A percentile compares a stretch with the other conserved stretches of the same genome.
These are phyloP conservation scores for Castanea mollissima DNA, from an alignment of 306 rosid genomes.

Conservation along the genomic window DNA sequence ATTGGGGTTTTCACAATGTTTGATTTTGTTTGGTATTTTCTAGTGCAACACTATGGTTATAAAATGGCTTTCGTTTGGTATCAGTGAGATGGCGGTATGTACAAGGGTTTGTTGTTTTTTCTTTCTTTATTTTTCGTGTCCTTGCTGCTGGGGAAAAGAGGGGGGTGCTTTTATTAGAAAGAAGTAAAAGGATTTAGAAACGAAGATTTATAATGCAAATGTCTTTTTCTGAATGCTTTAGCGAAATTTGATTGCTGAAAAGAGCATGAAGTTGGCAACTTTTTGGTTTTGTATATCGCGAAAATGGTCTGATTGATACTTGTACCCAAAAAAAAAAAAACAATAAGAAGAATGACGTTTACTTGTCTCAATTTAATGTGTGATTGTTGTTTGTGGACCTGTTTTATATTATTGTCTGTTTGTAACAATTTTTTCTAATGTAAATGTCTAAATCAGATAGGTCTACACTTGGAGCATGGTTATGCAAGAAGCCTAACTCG, in stretches of 20 bases:
- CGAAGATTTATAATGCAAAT: neutral
- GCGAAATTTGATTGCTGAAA: neutral
- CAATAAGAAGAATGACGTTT: too few relatives aligned
- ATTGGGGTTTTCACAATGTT: too few relatives aligned
- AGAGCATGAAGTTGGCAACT: neutral
- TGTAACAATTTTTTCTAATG: neutral
- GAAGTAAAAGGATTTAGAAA: neutral
- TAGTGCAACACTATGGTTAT: neutral
- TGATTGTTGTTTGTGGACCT: neutral
- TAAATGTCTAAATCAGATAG: constrained; percentile 56
- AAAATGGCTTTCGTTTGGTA: neutral
- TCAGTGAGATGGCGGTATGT: constrained; percentile 49
- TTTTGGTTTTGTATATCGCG: neutral
- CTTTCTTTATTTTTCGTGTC: constrained; percentile 6
- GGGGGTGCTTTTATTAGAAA: too few relatives aligned
- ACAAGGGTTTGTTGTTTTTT: neutral
- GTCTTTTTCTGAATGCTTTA: neutral
- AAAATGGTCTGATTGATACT: neutral
- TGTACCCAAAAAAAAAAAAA: too few relatives aligned
- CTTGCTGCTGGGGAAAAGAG: too few relatives aligned
- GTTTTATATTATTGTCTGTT: neutral
- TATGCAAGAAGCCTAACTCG: constrained; percentile 80
- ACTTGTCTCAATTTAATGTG: neutral
- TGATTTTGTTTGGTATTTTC: neutral
- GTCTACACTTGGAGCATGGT: constrained; percentile 59